Base-by-base conservation (phyloP, 345 rosid genomes). In the Luvunga scandens region DNA sequence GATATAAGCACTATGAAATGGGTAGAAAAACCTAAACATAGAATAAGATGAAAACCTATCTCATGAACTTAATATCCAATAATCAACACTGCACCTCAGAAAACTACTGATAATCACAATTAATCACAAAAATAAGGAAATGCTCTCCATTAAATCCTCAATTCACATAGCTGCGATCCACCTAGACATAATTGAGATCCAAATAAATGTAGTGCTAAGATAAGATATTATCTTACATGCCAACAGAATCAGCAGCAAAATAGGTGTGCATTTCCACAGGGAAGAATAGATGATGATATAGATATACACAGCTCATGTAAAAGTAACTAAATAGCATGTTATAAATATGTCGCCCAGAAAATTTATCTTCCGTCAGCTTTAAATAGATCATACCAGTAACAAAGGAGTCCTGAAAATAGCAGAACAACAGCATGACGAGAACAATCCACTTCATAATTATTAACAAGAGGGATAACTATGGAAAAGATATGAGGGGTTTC, bases 221-320 rank as follows among this genome's bases (percentile, higher is more conserved):
- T 53, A 53, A 53, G 22, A 53, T 45, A 45, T 42, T 42, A 67
- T 79, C 53, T 69, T 69, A 28, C 18, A 39, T 62, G 73, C 78
- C 76, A 75, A 16, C 65, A 66, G 62, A 75, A 59, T 59, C 77
- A 75, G 77, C 82, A 61, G 48, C 66, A 66, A 73, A 78, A 72
- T 48, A 80, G 30, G 59, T 83, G 83, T 79, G 85, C 88, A 79
- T 75, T 77, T 77, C 80, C 79, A 83, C 27, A 72, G 6, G 75
- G 71, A 56, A 77, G 60, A 72, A 70, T 61, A 25, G 36, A 76
- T 34, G 34, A 77, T 56, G 36, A 71, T 48, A 56, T 24, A 79
- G 61, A 73, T 53, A 56, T 31, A 68, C 53, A 76, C 55, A 76
- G 67, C 31, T 63, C 33, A 86, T 34, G 64, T 72, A 30, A 73